phyloP scores from a whole-genome alignment of 2,329 filamentous ascomycete species.

The Paecilomyces sp. region DNA sequence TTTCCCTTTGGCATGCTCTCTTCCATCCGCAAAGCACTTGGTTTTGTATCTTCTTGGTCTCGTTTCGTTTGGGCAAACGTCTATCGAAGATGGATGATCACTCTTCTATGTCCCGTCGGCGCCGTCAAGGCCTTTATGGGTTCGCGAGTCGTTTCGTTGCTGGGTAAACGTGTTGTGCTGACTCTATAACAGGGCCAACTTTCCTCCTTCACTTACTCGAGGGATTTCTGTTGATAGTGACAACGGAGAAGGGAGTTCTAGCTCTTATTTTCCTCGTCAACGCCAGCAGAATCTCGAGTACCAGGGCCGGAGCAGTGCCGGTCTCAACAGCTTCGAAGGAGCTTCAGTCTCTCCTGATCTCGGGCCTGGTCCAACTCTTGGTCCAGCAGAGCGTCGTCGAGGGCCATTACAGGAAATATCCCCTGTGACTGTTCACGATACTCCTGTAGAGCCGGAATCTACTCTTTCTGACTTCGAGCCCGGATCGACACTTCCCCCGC shows the following conservation, averaged over 20 bases:
- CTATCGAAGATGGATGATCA: conserved; percentile 4
- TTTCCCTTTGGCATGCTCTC: not conserved
- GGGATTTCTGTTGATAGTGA: not conserved
- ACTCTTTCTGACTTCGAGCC: not conserved
- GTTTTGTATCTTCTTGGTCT: not conserved
- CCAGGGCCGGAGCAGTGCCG: not conserved
- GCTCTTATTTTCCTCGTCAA: not conserved
- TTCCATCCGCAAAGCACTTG: not conserved
- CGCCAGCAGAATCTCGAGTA: not conserved
- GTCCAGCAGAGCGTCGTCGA: not conserved
- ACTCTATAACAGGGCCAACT: not conserved
- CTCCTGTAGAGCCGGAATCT: not conserved
- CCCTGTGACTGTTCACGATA: not conserved
- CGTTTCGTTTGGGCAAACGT: not conserved
- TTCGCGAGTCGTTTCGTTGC: conserved; percentile 4
- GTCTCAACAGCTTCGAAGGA: not conserved
- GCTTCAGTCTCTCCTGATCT: not conserved
- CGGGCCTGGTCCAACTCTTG: not conserved
- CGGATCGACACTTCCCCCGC: not conserved
- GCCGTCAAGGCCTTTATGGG: conserved; percentile 9
- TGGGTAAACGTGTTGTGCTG: not conserved
- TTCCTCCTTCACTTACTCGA: not conserved
- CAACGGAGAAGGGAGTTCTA: not conserved
- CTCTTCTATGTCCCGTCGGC: not conserved
- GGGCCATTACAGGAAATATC: not conserved